Base-by-base conservation (phyloP, 345 rosid genomes). In the Draba incana region DNA sequence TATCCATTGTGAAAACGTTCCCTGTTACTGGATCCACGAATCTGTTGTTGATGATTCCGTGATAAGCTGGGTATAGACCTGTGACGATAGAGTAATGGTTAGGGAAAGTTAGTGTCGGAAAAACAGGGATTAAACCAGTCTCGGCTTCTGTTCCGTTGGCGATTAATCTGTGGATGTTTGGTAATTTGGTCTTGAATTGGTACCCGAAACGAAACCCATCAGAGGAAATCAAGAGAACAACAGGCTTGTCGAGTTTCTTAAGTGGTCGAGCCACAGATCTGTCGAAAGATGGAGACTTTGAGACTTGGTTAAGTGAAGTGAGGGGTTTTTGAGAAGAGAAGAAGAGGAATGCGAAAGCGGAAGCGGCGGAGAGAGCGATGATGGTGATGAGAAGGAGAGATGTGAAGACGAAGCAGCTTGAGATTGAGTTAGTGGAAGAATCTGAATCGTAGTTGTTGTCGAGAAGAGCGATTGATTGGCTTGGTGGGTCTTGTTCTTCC, bases 151-250 rank as follows among this genome's bases (percentile, higher is more conserved):
- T 90, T 44, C 97, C 98, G 37, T 90, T 84, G 15, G 79, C 57
- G 68, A 90, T 85, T 79, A 92, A 62, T 7, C 98, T 83, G 77
- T 78, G 82, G 49, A 92, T 90, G 66, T 78, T 90, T 0, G 97
- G 97, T 2, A 89, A 71, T 0, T 76, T 66, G 56, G 90, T 77
- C 82, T 93, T 93, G 86, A 78, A 84, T 43, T 93, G 98, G 85
- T 93, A 93, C 15, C 97, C 97, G 70, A 90, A 93, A 39, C 97
- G 89, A 76, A 93, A 93, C 70, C 97, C 98, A 30, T 93, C 98
- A 0, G 94, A 87, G 14, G 98, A 93, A 57, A 93, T 75, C 79
- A 93, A 69, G 4, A 93, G 74, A 46, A 90, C 97, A 7, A 88
- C 90, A 0, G 93, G 90, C 44, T 77, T 84, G 12, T 47, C 71